These are phyloP conservation scores for Prunus padus DNA, from an alignment of 306 rosid genomes.

Conservation along the genomic window DNA sequence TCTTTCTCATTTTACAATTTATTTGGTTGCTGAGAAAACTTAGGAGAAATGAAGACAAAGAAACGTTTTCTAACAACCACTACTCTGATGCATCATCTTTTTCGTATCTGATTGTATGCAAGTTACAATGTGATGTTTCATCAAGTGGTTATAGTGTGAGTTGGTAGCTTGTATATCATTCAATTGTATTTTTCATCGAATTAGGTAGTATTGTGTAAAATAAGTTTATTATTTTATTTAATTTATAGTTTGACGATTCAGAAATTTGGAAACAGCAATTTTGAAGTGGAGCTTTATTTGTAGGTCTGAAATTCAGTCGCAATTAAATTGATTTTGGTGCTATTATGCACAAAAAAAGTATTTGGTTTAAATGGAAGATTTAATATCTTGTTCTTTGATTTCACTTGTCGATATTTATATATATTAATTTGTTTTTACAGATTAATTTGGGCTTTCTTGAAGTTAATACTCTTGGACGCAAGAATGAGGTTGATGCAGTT, in stretches of 20 bases:
- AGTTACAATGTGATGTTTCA: background rate
- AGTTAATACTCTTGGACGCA: constrained; percentile 32
- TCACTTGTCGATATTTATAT: background rate
- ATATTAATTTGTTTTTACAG: constrained; percentile 38
- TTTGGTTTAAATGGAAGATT: background rate
- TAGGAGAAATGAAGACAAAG: background rate
- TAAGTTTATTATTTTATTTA: background rate
- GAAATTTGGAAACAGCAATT: background rate
- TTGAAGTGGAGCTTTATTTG: background rate
- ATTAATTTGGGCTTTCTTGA: constrained; percentile 40
- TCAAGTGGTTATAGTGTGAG: background rate
- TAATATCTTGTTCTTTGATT: background rate
- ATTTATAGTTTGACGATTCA: background rate
- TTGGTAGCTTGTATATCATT: background rate
- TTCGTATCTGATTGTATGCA: background rate
- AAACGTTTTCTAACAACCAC: background rate
- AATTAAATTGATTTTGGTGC: background rate
- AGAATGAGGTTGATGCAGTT: constrained; percentile 27
- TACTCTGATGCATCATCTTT: background rate
- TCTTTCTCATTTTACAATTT: background rate
- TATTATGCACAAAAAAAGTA: background rate
- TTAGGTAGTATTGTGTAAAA: no score
- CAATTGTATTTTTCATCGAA: background rate
- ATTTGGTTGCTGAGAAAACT: constrained; percentile 2
- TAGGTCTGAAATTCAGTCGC: background rate